Evolutionary conservation across 371 early-diverging fungal species (phyloP), one percentile per base, ranked within the genome.

Genomic region (Circinella umbellata): DNA sequence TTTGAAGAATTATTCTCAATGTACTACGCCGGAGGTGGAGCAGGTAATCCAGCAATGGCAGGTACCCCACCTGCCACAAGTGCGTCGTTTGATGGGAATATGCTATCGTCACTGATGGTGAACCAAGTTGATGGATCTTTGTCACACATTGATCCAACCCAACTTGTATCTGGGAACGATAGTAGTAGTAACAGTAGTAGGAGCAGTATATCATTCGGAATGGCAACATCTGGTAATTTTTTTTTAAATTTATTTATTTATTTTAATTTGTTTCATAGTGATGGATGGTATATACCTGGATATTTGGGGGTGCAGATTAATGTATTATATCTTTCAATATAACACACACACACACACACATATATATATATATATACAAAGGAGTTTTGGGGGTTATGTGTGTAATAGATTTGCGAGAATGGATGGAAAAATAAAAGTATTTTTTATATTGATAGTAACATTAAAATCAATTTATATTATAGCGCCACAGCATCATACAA

Each of bases 111-210:
- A 61, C 61, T 69, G 36, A 61, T 73, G 53, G 27, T 37, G 13
- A 42, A 36, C 10, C 69, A 62, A 55, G 62, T 35, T 13, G 47
- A 67, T 73, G 6, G 69, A 72, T 54, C 75, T 68, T 9, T 78
- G 75, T 62, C 71, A 11, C 71, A 71, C 47, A 78, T 81, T 67
- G 75, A 75, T 65, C 81, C 81, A 5, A 73, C 75, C 20, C 81
- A 81, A 51, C 67, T 81, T 9, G 67, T 78, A 47, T 7, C 55
- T 49, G 37, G 49, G 64, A 64, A 64, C 18, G 42, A n/a, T 15
- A 47, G 51, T 51, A n/a, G 17, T n/a, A 15, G 17, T 14, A 51
- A 15, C 15, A 51, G 51, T 51, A 4, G 34, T 42, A 6, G 9
- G 51, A 49, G 15, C 35, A 61, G 62, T 27, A 15, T 14, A 34